Percentiles rank a stretch among this genome's conserved stretches.
Evolutionary conservation across 441 rosid species (phyloP).

Genomic region (Populus trichocarpa): DNA sequence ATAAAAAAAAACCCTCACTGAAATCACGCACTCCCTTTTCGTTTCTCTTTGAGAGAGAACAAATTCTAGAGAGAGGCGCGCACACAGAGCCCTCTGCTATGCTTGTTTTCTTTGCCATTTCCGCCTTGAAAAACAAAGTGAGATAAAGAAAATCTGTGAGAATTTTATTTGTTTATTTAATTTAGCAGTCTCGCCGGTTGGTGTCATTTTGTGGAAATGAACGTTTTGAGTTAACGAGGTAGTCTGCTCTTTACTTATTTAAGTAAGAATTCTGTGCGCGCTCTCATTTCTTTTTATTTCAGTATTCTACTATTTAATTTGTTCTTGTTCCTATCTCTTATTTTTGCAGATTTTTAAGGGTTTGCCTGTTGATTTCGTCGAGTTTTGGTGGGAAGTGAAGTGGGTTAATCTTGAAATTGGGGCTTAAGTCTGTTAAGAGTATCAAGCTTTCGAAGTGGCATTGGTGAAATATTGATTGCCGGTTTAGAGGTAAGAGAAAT

Average conservation of each 20-base stretch:
- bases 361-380: slow-evolving; percentile 8
- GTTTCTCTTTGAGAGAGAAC: neutral
- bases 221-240: slow-evolving; percentile 22
- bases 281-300: neutral
- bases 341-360: slow-evolving; percentile 6
- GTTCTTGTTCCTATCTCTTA: neutral
- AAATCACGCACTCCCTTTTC: neutral
- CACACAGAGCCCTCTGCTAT: neutral
- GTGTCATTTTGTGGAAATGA: slow-evolving; percentile 17
- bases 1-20: slow-evolving; percentile 8
- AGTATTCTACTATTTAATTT: slow-evolving; percentile 9
- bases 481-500: slow-evolving; percentile 18
- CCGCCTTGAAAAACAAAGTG: slow-evolving; percentile 27
- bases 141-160: neutral
- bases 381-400: slow-evolving; percentile 21
- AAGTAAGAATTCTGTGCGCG: neutral
- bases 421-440: neutral
- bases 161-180: neutral
- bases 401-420: slow-evolving; percentile 9
- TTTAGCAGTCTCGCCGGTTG: neutral
- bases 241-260: neutral
- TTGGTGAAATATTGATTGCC: neutral
- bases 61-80: neutral
- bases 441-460: neutral
- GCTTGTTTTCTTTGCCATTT: slow-evolving; percentile 26